Percentiles rank a stretch among this genome's conserved stretches.
Conservation (phyloP, 2,329 filamentous ascomycete species). For the Thelonectria discophora region DNA sequence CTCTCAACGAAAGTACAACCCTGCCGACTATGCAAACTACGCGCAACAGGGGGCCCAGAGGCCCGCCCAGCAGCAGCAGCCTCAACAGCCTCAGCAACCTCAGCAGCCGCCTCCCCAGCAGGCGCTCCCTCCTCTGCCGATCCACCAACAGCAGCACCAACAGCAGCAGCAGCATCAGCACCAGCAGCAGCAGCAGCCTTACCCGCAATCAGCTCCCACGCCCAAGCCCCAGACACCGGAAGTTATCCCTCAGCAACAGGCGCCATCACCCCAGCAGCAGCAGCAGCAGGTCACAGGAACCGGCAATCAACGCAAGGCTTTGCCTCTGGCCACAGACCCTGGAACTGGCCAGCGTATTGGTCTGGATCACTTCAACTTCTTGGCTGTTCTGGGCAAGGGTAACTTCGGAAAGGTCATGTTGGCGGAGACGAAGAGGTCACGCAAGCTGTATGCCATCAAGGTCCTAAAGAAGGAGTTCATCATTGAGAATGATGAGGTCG, state of each 20-base stretch:
- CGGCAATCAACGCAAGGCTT: constrained; percentile 61
- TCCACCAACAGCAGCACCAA: constrained; percentile 44
- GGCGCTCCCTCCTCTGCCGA: constrained; percentile 48
- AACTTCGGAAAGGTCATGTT: constrained; percentile 99
- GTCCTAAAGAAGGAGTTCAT: constrained; percentile 99
- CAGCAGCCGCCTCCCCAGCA: constrained; percentile 48
- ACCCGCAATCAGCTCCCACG: constrained; percentile 48
- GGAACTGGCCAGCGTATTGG: constrained; percentile 88
- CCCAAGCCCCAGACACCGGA: constrained; percentile 54
- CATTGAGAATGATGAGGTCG: constrained; percentile 98
- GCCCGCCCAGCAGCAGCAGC: constrained; percentile 41
- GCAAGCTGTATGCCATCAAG: constrained; percentile 97
- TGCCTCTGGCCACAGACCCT: constrained; percentile 75
- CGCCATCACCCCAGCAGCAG: constrained; percentile 1
- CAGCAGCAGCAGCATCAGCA: constrained; percentile 44
- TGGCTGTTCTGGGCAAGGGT: constrained; percentile 96
- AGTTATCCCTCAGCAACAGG: constrained; percentile 45
- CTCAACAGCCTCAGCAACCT: constrained; percentile 43
- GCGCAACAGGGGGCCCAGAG: constrained; percentile 46
- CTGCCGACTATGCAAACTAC: constrained; percentile 76
- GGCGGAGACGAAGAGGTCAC: constrained; percentile 92
- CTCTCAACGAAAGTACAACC: constrained; percentile 75
- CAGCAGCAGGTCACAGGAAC: constrained; percentile 33
- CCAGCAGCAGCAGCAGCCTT: constrained; percentile 47
- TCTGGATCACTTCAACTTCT: constrained; percentile 98